Conservation (phyloP, 192 early-diverging fungal genomes). For the Podila verticillata region DNA sequence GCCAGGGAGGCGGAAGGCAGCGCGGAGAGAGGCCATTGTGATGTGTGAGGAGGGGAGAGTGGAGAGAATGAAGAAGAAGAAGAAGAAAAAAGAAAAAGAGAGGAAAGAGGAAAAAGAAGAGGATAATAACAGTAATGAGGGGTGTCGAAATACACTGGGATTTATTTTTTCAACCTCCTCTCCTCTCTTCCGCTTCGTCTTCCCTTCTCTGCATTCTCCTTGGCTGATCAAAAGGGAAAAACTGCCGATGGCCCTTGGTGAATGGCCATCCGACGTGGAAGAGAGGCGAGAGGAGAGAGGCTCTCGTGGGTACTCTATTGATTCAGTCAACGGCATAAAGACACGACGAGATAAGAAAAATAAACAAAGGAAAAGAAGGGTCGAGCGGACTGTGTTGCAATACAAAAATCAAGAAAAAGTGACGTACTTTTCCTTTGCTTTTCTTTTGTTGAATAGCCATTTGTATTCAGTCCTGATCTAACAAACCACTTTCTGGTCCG, state of each 20-base stretch:
- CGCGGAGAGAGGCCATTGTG: slow-evolving; percentile 50
- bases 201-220: neutral
- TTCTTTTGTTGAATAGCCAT: neutral
- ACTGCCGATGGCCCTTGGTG: too few species aligned
- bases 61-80: neutral
- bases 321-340: neutral
- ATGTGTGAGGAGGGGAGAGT: neutral
- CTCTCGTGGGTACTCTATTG: too few species aligned
- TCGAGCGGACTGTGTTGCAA: neutral
- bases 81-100: neutral
- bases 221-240: neutral
- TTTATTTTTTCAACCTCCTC: slow-evolving; percentile 9
- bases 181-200: neutral
- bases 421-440: neutral
- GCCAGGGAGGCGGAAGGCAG: slow-evolving; percentile 52
- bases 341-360: neutral
- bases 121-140: neutral
- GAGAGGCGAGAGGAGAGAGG: too few species aligned
- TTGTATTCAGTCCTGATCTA: neutral
- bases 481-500: slow-evolving; percentile 5
- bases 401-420: neutral
- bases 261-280: too few species aligned
- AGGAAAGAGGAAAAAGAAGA: slow-evolving; percentile 10
- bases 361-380: neutral
- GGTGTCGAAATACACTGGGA: neutral